Evolutionary conservation across 441 rosid species (phyloP), one percentile per base, ranked within the genome.

Genomic region (Populus hybrid): DNA sequence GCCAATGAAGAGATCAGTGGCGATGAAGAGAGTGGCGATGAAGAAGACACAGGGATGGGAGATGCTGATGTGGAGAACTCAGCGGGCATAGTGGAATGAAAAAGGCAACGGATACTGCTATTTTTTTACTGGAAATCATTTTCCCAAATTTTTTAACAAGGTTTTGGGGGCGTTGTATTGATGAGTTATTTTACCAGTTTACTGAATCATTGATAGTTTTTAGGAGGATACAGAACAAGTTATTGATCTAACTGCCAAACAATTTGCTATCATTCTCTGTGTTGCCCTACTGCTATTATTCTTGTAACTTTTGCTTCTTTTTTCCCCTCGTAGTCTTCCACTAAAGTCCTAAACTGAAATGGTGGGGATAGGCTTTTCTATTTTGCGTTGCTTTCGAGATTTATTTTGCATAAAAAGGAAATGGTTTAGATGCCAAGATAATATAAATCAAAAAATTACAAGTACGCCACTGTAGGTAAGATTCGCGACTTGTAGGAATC

Each of bases 11-110:
- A 96, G 84, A 79, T 91, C 21, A 88, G 97, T 64, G 99, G 99
- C 8, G 99, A 92, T 80, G 98, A 93, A 85, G 95, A 93, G 63
- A 94, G 96, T 8, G 97, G 89, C 79, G 95, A 90, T 73, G 71
- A 94, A 80, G 99, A 96, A 78, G 98, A 94, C 81, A 93, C 90
- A 0, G 98, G 99, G 16, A 87, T 93, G 99, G 98, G 98, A 23
- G 98, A 92, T 67, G 88, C 86, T 16, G 97, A 96, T 82, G 78
- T 92, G 29, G 93, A 92, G 63, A 72, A 88, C n/a, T 83, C 83
- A 31, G 65, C 80, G 4, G 94, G 95, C 38, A 78, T 92, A 72
- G 81, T 76, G 6, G 97, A 90, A 77, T 93, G 84, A 86, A 24
- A 6, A 65, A 65, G 69, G 33, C 16, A 26, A 11, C 8, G 33